These are phyloP conservation scores for Pleurotus citrinopileatus DNA, from an alignment of 768 basidiomycete species.

Conservation along the genomic window DNA sequence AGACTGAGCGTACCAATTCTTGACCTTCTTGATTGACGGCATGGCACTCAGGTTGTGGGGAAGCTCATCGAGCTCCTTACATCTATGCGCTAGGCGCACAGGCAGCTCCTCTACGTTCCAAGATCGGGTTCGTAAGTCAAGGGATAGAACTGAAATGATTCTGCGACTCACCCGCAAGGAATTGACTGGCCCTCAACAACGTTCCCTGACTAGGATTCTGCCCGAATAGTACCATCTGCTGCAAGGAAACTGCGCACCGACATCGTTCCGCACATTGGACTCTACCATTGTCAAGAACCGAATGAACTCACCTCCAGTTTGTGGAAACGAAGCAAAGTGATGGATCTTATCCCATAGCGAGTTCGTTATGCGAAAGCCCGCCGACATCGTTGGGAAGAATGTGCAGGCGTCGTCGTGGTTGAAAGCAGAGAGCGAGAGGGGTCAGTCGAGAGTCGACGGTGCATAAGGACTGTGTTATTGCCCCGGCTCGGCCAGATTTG, in stretches of 20 bases:
- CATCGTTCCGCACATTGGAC: not conserved
- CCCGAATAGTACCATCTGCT: conserved; percentile 98
- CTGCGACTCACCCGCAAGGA: conserved; percentile 72
- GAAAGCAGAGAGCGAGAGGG: not conserved
- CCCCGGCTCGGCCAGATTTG: not conserved
- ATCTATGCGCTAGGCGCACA: conserved; percentile 91
- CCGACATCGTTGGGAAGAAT: conserved; percentile 36
- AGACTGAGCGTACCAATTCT: conserved; percentile 98
- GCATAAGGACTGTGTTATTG: not conserved
- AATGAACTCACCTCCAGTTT: conserved; percentile 72
- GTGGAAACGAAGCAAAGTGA: conserved; percentile 89
- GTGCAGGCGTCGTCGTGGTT: not conserved
- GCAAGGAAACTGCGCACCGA: conserved; percentile 68
- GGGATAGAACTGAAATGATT: no score
- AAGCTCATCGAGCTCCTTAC: conserved; percentile 92
- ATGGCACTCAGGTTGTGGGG: conserved; percentile 90
- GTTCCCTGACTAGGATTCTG: conserved; percentile 96
- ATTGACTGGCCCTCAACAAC: conserved; percentile 87
- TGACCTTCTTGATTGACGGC: conserved; percentile 91
- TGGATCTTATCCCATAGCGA: conserved; percentile 88
- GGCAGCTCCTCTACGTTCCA: conserved; percentile 96
- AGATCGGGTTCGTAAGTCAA: no score
- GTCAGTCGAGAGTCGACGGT: not conserved
- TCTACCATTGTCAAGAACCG: not conserved
- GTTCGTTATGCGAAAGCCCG: conserved; percentile 70